These are phyloP conservation scores for Cercospora sesami DNA, from an alignment of 2,329 filamentous ascomycete genomes.

Conservation along the genomic window DNA sequence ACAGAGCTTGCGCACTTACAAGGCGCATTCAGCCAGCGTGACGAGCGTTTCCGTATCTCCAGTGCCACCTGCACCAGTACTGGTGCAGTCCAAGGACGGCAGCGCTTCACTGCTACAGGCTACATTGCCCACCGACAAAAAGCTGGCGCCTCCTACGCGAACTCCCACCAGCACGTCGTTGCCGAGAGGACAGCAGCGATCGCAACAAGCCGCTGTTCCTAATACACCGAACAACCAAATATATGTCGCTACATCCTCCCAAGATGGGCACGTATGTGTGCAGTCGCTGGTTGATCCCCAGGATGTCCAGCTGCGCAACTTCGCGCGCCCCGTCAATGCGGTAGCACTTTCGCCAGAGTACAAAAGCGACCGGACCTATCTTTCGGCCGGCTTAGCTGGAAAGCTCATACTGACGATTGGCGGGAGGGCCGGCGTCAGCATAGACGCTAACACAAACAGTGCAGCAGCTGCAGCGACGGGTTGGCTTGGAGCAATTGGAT, in stretches of 20 bases:
- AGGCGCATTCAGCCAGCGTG: constrained; percentile 88
- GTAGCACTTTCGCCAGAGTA: constrained; percentile 95
- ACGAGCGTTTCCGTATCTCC: constrained; percentile 90
- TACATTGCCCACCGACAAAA: constrained; percentile 18
- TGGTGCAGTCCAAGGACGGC: constrained; percentile 26
- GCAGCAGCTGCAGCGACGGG: constrained; percentile 75
- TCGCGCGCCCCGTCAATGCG: constrained; percentile 86
- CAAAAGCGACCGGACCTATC: constrained; percentile 81
- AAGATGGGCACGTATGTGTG: constrained; percentile 93
- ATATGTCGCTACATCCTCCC: constrained; percentile 87
- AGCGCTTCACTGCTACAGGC: constrained; percentile 21
- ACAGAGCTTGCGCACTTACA: constrained; percentile 79
- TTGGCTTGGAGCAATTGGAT: constrained; percentile 85
- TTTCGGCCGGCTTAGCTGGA: constrained; percentile 87
- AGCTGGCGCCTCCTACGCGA: constrained; percentile 16
- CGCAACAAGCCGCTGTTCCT: constrained; percentile 60
- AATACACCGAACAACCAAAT: constrained; percentile 85
- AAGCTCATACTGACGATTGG: constrained; percentile 83
- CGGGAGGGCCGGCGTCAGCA: constrained; percentile 72
- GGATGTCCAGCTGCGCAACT: constrained; percentile 89
- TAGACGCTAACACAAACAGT: constrained; percentile 84
- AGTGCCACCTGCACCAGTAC: constrained; percentile 62
- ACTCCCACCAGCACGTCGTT: constrained; percentile 20
- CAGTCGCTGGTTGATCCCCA: constrained; percentile 82
- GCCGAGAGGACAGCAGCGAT: constrained; percentile 18